phyloP scores from a whole-genome alignment of 768 basidiomycete genomes.

The Wakefieldia striispora region DNA sequence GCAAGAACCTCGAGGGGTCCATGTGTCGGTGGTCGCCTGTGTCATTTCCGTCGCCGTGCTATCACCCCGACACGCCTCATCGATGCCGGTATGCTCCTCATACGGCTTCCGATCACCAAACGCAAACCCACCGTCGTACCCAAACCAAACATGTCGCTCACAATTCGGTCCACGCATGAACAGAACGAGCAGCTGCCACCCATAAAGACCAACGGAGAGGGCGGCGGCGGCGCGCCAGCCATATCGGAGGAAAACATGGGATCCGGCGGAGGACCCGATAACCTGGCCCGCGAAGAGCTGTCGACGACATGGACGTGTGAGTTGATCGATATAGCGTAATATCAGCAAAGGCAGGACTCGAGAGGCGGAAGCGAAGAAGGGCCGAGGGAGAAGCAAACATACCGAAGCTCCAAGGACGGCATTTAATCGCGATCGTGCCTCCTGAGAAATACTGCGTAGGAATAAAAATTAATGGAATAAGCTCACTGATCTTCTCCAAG shows the following conservation, averaged over 20 bases:
- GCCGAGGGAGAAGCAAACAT: constrained; percentile 1
- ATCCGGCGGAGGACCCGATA: constrained; percentile 42
- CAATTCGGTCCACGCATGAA: constrained; percentile 38
- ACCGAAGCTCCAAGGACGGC: constrained; percentile 29
- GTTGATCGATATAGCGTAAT: not conserved
- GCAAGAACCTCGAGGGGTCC: no score
- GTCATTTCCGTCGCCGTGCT: not conserved
- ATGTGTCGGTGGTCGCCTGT: constrained; percentile 1
- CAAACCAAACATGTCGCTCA: constrained; percentile 48
- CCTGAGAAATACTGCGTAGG: constrained; percentile 24
- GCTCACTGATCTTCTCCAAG: not conserved
- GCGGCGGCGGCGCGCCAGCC: constrained; percentile 38
- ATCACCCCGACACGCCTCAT: not conserved
- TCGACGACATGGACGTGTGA: not conserved
- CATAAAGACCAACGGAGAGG: constrained; percentile 35
- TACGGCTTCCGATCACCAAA: not conserved
- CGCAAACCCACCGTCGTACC: constrained; percentile 56
- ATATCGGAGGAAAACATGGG: constrained; percentile 38
- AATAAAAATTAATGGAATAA: not conserved
- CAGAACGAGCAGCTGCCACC: constrained; percentile 34
- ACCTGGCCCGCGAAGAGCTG: constrained; percentile 39
- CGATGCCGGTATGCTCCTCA: not conserved
- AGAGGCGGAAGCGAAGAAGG: not conserved
- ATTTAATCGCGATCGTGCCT: constrained; percentile 30
- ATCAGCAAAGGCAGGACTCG: not conserved